Conservation (phyloP, 129 eudicot species). For the Centaurea solstitialis region DNA sequence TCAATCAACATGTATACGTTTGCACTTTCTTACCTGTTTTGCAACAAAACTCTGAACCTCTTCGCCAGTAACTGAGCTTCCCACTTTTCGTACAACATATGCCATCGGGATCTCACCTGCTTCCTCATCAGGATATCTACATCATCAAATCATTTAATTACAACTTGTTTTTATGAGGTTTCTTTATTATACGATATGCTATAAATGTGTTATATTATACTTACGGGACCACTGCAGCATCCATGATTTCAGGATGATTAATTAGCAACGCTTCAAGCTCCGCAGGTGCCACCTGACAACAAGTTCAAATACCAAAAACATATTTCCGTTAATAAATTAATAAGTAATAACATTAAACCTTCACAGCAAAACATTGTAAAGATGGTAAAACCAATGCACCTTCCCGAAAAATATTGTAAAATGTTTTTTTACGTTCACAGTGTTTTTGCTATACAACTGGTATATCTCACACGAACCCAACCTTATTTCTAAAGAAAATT, state of each 20-base stretch:
- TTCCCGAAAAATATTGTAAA: too few species aligned
- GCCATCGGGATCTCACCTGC: slow-evolving; percentile 91
- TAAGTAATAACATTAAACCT: too few species aligned
- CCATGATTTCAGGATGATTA: slow-evolving; percentile 80
- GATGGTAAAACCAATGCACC: too few species aligned
- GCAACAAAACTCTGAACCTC: slow-evolving; percentile 71
- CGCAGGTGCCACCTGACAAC: slow-evolving; percentile 89
- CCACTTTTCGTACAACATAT: slow-evolving; percentile 64
- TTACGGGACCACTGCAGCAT: slow-evolving; percentile 96
- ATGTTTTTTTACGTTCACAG: too few species aligned
- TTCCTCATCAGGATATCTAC: slow-evolving; percentile 73
- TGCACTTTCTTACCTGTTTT: slow-evolving; percentile 53
- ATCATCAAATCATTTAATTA: background rate
- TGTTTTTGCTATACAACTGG: too few species aligned
- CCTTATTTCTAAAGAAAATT: background rate
- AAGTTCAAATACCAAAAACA: slow-evolving; percentile 4
- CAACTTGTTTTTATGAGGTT: too few species aligned
- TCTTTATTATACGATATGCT: background rate
- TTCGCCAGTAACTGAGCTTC: slow-evolving; percentile 63
- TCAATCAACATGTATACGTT: background rate
- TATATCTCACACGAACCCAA: too few species aligned
- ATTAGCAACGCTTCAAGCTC: slow-evolving; percentile 91
- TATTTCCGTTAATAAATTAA: too few species aligned
- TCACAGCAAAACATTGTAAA: background rate
- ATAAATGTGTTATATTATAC: slow-evolving; percentile 2